These are phyloP conservation scores for Colletotrichum musae DNA, from an alignment of 2,329 filamentous ascomycete genomes.

Conservation along the genomic window DNA sequence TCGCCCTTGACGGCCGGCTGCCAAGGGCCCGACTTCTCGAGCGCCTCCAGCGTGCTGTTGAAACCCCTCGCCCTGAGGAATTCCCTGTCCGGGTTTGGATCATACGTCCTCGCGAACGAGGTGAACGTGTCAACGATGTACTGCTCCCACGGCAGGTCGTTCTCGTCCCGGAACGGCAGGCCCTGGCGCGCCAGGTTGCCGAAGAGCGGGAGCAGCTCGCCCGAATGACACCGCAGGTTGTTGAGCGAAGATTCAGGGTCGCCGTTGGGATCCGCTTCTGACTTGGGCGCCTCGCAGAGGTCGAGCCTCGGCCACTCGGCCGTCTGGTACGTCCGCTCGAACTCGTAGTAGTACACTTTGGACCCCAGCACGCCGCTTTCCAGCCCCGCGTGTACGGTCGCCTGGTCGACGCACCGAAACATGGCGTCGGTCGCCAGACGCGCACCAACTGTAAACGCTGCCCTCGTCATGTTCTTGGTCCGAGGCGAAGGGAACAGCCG, in stretches of 20 bases:
- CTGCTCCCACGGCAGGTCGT: slow-evolving; percentile 42
- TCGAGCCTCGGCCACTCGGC: slow-evolving; percentile 68
- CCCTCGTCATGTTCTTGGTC: slow-evolving; percentile 63
- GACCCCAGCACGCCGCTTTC: slow-evolving; percentile 58
- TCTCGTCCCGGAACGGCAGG: slow-evolving; percentile 55
- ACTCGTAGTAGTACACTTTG: slow-evolving; percentile 71
- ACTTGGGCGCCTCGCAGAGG: slow-evolving; percentile 57
- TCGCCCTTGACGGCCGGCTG: slow-evolving; percentile 53
- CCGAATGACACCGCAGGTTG: slow-evolving; percentile 65
- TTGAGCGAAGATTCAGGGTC: slow-evolving; percentile 54
- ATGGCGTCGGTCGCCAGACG: slow-evolving; percentile 71
- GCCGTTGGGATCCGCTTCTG: slow-evolving; percentile 53
- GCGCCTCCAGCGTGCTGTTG: slow-evolving; percentile 50
- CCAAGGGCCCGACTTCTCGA: slow-evolving; percentile 54
- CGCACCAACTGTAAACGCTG: slow-evolving; percentile 69
- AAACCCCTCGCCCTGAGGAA: slow-evolving; percentile 50
- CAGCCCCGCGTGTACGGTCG: slow-evolving; percentile 67
- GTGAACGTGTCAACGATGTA: slow-evolving; percentile 58
- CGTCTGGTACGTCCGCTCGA: slow-evolving; percentile 69
- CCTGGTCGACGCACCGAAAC: slow-evolving; percentile 73
- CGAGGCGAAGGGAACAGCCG: slow-evolving; percentile 65
- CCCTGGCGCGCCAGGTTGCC: slow-evolving; percentile 53
- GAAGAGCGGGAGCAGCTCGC: slow-evolving; percentile 60
- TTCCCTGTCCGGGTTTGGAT: slow-evolving; percentile 59
- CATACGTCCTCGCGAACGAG: slow-evolving; percentile 57